phyloP scores from a whole-genome alignment of 2,329 filamentous ascomycete genomes.

The Ascochyta viciae-villosae region DNA sequence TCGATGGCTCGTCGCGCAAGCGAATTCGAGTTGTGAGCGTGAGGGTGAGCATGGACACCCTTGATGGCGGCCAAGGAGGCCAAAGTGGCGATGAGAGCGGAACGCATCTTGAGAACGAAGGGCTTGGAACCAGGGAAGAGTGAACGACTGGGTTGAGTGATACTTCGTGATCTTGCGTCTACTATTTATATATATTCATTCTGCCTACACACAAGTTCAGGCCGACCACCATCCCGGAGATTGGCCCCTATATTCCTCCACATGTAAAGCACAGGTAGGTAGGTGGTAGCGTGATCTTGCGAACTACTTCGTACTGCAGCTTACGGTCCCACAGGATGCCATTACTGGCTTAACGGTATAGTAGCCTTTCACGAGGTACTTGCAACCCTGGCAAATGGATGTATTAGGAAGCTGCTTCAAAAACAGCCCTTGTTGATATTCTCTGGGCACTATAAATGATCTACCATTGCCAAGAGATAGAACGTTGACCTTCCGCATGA shows the following conservation, averaged over 20 bases:
- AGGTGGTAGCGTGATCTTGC: conserved; percentile 15
- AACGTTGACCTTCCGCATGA: conserved; percentile 20
- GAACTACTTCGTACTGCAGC: conserved; percentile 12
- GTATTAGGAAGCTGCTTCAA: conserved; percentile 15
- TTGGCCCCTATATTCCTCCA: conserved; percentile 5
- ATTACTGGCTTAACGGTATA: conserved; percentile 11
- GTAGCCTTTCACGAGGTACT: conserved; percentile 13
- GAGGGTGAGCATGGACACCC: conserved; percentile 34
- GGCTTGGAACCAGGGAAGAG: conserved; percentile 20
- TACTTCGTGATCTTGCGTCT: conserved; percentile 1
- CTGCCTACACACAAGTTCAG: not conserved
- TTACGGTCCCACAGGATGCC: conserved; percentile 10
- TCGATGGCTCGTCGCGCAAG: conserved; percentile 36
- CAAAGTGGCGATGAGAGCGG: conserved; percentile 39
- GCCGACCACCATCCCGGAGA: conserved; percentile 9
- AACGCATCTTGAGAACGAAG: conserved; percentile 36
- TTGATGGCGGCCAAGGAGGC: conserved; percentile 33
- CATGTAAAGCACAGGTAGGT: conserved; percentile 7
- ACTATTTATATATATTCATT: conserved; percentile 15
- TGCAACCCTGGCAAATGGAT: conserved; percentile 10
- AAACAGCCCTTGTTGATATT: not conserved
- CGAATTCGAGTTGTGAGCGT: conserved; percentile 20
- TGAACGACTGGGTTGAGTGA: conserved; percentile 19
- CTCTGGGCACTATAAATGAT: conserved; percentile 18
- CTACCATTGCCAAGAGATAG: conserved; percentile 18